Evolutionary conservation across 108 stramenopile genomes (phyloP).

Genomic region (Epipyxis sp.): DNA sequence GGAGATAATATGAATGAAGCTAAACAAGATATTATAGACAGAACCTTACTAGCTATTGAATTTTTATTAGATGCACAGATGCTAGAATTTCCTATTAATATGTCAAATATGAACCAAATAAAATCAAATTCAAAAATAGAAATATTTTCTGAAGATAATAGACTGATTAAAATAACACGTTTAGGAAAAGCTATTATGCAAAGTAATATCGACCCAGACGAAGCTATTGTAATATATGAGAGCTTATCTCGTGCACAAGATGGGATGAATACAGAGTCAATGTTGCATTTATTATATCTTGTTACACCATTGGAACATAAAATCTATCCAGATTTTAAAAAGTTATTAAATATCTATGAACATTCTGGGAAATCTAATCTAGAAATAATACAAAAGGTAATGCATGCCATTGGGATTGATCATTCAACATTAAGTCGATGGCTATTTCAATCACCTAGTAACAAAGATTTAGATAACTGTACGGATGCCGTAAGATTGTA

Average conservation of each 20-base stretch:
- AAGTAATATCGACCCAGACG: background rate
- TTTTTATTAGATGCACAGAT: background rate
- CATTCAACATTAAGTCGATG: too few species aligned
- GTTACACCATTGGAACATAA: background rate
- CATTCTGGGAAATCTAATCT: too few species aligned
- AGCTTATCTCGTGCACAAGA: background rate
- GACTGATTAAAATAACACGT: background rate
- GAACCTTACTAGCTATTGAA: background rate
- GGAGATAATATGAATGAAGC: too few species aligned
- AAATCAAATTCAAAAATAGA: background rate
- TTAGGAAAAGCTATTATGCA: slow-evolving; percentile 16
- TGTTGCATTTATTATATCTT: slow-evolving; percentile 6
- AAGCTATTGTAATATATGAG: slow-evolving; percentile 9
- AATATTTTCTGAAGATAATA: background rate
- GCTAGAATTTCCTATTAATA: background rate
- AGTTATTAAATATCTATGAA: background rate
- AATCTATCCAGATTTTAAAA: background rate
- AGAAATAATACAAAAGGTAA: too few species aligned
- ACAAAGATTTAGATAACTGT: too few species aligned
- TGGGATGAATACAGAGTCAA: background rate
- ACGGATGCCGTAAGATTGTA: too few species aligned
- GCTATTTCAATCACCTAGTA: too few species aligned
- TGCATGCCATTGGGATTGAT: too few species aligned
- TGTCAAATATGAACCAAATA: background rate
- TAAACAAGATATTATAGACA: background rate